Evolutionary conservation across 2,329 filamentous ascomycete genomes (phyloP).

Genomic region (Apiospora hydei): DNA sequence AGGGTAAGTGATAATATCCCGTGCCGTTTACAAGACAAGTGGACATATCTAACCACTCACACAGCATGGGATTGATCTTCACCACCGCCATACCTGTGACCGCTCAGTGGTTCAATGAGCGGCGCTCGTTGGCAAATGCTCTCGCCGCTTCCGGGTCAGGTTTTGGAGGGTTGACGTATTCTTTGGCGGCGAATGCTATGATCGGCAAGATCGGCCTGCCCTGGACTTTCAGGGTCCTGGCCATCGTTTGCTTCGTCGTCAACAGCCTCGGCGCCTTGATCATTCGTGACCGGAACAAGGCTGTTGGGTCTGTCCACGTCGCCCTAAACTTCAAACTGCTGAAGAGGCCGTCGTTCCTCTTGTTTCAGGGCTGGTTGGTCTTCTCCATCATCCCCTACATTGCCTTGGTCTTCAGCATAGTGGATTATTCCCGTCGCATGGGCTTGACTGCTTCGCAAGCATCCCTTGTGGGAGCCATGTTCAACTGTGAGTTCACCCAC

Average conservation of each 20-base stretch:
- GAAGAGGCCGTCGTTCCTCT: constrained; percentile 65
- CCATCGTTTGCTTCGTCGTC: constrained; percentile 53
- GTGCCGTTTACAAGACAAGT: not conserved
- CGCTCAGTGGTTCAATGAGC: constrained; percentile 77
- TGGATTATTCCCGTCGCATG: constrained; percentile 74
- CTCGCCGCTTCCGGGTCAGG: constrained; percentile 74
- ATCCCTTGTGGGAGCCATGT: constrained; percentile 73
- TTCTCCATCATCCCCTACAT: constrained; percentile 78
- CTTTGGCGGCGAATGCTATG: constrained; percentile 72
- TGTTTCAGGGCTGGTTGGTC: constrained; percentile 72
- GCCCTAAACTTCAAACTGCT: constrained; percentile 72
- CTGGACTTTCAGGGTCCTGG: constrained; percentile 61
- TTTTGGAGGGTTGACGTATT: constrained; percentile 76
- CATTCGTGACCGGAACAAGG: constrained; percentile 75
- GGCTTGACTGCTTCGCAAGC: constrained; percentile 73
- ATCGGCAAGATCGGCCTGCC: constrained; percentile 67
- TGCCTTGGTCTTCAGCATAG: constrained; percentile 78
- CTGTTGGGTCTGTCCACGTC: constrained; percentile 70
- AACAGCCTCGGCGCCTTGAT: constrained; percentile 67
- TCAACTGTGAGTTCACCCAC: constrained; percentile 65
- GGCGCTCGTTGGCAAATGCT: constrained; percentile 73
- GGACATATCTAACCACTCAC: not conserved
- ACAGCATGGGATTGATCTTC: constrained; percentile 74
- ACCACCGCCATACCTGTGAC: constrained; percentile 72
- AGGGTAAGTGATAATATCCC: constrained; percentile 48